Evolutionary conservation across 1,284 basidiomycete genomes (phyloP), one percentile per base, ranked within the genome.

Genomic region (Ustilago hordei): DNA sequence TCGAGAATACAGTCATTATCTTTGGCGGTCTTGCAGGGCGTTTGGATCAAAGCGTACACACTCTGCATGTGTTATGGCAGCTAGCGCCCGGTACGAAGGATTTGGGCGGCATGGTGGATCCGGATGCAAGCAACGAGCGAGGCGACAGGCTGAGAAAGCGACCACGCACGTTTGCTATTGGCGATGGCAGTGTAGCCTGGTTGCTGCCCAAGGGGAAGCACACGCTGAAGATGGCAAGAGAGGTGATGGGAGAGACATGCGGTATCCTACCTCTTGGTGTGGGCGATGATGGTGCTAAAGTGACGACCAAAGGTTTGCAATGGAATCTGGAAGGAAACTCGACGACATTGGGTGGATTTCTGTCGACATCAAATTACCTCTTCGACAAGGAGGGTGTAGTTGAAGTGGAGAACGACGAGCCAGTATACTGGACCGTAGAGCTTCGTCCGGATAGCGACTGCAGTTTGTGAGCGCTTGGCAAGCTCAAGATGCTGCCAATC

Each of bases 331-430:
- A 59, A 32, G 48, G 70, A 45, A 57, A 80, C n/a, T 50, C 58
- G 39, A 78, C 78, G 12, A 80, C 79, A 4, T 52, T 86, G 15
- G 84, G 80, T 1, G 82, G 82, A 3, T 82, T 86, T 50, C 43
- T 99, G 0, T 97, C 95, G 0, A 96, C 95, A 0, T 96, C 94
- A 0, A 99, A 98, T 82, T 94, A 96, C 79, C 88, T 98, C 4
- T 58, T 55, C 19, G 61, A 75, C 50, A 57, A 60, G 39, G 55
- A 69, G 8, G 79, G 76, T 4, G 89, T 92, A 70, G 91, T 95
- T 12, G 90, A 89, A 78, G 87, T 98, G 57, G 90, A 90, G 81
- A 98, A 95, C 0, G 90, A 92, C 31, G 90, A 89, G 65, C 93
- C 94, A 0, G 91, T 98, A 39, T 93, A 93, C 89, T 99, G 95